Base-by-base conservation (phyloP, 306 rosid species). In the Alnus glutinosa region DNA sequence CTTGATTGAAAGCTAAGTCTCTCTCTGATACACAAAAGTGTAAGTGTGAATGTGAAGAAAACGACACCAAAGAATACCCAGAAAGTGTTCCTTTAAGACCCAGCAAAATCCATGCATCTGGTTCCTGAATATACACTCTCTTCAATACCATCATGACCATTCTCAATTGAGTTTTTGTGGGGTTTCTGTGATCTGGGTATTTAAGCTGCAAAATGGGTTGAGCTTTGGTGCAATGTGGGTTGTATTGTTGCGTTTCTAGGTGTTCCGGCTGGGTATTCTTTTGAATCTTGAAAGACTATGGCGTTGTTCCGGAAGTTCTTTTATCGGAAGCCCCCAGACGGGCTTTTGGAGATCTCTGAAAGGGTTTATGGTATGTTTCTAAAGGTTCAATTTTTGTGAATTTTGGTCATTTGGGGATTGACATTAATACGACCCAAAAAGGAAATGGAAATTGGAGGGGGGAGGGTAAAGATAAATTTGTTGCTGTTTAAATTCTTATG, bases 321-420 rank as follows among this genome's bases (percentile, higher is more conserved):
- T 67, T 93, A 88, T 73, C 89, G 92, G 89, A 96, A 96, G 86
- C 99, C 99, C 9, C 99, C 99, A 28, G 98, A 96, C 32, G 99
- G 99, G 83, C 96, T 93, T 69, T 71, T 93, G 51, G 99, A 96
- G 90, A 96, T 96, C 84, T 87, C 92, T 82, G 99, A 90, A 80
- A 89, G 93, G 86, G 97, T 96, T 87, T 96, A 91, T 87, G 98
- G 99, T 96, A 90, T 47, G 96, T 68, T 69, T 80, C 68, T 63
- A 5, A 78, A 51, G 73, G 81, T 83, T 83, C 70, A 69, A 76
- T 80, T 72, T 67, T 48, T 34, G 32, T 50, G 49, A 74, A 19
- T 51, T 68, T 81, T 61, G 74, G 73, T 73, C 69, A 64, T 79
- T 75, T 49, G 55, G 47, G 71, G 57, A 59, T 19, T 58, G 62